Evolutionary conservation across 2,329 filamentous ascomycete species (phyloP), one percentile per base, ranked within the genome.

Genomic region (Cytospora schulzeri): DNA sequence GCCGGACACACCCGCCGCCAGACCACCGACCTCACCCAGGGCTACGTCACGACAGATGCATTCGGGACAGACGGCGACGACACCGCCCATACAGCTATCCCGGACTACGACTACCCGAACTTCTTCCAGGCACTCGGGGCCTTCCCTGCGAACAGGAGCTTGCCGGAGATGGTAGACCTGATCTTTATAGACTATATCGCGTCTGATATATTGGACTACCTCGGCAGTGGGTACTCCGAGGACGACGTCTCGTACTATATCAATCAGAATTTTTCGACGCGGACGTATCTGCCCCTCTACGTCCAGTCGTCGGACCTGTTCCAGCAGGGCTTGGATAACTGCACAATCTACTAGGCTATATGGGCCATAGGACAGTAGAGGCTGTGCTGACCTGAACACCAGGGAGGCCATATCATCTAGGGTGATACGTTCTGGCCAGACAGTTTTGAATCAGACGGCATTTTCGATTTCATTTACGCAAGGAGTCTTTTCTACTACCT

Each of bases 1-100:
- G 72, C 72, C 8, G 78, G 78, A 19, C 74, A 79, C 53, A 73
- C 80, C 7, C 76, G 81, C n/a, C 82, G 82, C n/a, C 82, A 84
- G 48, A 78, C 82, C 62, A 68, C 72, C 12, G 74, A 76, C 7
- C 69, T 79, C 9, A 77, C 77, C 0, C 62, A 64, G 12, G 85
- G 84, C 3, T 85, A 86, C 71, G 80, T 77, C 3, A 87, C 85
- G 0, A 78, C 71, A 2, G 85, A 87, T 67, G 85, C 86, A 70
- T 86, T 85, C 68, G 85, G 84, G 58, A 77, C 73, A 3, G 84
- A 80, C 57, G 76, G 72, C 72, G 85, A 87, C 69, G 85, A 87
- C 66, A 87, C 84, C 0, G 69, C 77, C 7, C 84, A 87, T 72
- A 74, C 76, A 4, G 59, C 63, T 9, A 83, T 85, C 52, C 78